Evolutionary conservation across 2,329 filamentous ascomycete species (phyloP).

Genomic region (Diaporthe aspalathi): DNA sequence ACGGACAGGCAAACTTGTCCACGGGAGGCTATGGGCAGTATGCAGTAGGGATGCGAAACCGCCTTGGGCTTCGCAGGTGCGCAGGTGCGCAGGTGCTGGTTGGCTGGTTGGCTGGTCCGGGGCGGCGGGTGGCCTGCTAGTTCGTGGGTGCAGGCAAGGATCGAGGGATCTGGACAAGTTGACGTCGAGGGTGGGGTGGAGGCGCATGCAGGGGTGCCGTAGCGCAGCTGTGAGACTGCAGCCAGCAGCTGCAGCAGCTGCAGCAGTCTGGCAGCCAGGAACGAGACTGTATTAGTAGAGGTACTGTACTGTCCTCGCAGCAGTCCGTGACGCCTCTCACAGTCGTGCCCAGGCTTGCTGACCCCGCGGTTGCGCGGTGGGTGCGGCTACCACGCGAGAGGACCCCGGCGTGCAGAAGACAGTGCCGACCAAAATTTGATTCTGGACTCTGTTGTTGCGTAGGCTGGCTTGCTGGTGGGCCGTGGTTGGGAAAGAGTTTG

Average conservation of each 20-base stretch:
- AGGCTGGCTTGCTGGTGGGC: no score
- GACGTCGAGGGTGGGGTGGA: slow-evolving; percentile 20
- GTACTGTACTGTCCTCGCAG: not conserved
- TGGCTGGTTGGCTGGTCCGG: not conserved
- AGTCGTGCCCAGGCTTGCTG: not conserved
- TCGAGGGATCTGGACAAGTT: slow-evolving; percentile 21
- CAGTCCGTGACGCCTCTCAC: not conserved
- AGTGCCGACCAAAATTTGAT: not conserved
- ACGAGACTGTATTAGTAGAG: not conserved
- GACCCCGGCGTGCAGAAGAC: not conserved
- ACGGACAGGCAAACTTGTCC: not conserved
- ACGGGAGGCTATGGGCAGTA: slow-evolving; percentile 10
- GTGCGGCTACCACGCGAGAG: not conserved
- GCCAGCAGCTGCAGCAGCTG: no score
- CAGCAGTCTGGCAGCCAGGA: not conserved
- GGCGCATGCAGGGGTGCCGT: slow-evolving; percentile 22
- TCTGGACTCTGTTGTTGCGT: not conserved
- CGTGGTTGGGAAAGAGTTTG: slow-evolving; percentile 6
- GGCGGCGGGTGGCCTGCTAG: slow-evolving; percentile 1
- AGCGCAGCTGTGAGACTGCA: no score
- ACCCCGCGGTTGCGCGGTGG: not conserved
- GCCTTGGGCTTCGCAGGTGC: not conserved
- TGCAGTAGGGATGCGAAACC: slow-evolving; percentile 25
- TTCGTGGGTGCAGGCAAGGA: slow-evolving; percentile 15
- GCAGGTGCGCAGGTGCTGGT: not conserved